Evolutionary conservation across 2,329 filamentous ascomycete species (phyloP).

Genomic region (Lecanicillium sp.): DNA sequence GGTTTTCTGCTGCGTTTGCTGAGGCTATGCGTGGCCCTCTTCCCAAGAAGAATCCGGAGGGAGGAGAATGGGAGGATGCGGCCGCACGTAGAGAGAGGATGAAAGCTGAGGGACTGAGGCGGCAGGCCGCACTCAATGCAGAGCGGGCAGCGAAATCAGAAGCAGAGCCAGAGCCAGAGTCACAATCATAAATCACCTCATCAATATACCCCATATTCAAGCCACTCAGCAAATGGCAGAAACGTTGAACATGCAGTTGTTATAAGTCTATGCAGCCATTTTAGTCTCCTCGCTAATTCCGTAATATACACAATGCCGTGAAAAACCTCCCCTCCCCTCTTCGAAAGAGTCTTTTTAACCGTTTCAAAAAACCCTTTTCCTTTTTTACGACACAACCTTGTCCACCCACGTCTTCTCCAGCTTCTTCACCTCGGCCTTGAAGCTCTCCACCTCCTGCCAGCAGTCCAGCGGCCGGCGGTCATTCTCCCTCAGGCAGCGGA

Average conservation of each 20-base stretch:
- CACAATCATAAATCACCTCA: slow-evolving; percentile 1
- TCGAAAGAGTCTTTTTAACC: slow-evolving; percentile 9
- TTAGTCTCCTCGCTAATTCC: slow-evolving; percentile 10
- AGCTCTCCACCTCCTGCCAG: slow-evolving; percentile 85
- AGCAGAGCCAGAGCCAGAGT: slow-evolving; percentile 11
- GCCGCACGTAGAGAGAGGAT: slow-evolving; percentile 46
- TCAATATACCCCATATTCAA: neutral
- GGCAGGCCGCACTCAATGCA: slow-evolving; percentile 34
- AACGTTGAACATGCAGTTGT: neutral
- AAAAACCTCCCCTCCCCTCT: neutral
- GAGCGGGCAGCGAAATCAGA: slow-evolving; percentile 9
- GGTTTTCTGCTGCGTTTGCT: slow-evolving; percentile 50
- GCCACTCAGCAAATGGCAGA: too few relatives aligned
- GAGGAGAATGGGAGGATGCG: slow-evolving; percentile 47
- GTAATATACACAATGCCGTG: slow-evolving; percentile 7
- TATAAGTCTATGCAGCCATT: slow-evolving; percentile 9
- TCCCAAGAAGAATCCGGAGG: slow-evolving; percentile 22
- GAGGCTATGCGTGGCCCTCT: slow-evolving; percentile 20
- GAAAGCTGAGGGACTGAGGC: slow-evolving; percentile 48
- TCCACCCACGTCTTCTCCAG: slow-evolving; percentile 85
- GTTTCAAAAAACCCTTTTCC: slow-evolving; percentile 5
- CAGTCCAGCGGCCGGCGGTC: slow-evolving; percentile 87
- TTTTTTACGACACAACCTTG: slow-evolving; percentile 52
- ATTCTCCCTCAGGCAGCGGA: slow-evolving; percentile 74
- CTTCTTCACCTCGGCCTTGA: slow-evolving; percentile 81